A percentile compares a stretch with the other conserved stretches of the same genome.
phyloP scores from a whole-genome alignment of 139 green algal species.

The Penium margaritaceum region DNA sequence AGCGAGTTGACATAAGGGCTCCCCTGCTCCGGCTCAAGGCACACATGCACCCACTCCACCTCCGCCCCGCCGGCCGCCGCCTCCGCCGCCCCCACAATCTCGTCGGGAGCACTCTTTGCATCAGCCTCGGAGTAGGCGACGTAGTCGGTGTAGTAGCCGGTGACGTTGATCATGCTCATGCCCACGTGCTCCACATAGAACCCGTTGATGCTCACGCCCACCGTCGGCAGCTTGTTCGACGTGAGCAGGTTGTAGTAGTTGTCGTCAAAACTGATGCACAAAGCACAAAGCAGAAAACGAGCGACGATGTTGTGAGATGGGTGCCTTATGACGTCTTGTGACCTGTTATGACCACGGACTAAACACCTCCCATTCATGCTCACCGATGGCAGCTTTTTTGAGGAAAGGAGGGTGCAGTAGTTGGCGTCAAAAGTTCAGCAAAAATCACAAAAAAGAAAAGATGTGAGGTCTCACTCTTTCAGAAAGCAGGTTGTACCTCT shows the following conservation, averaged over 20 bases:
- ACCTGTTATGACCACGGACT: no score
- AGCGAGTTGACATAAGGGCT: constrained; percentile 26
- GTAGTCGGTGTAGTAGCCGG: constrained; percentile 25
- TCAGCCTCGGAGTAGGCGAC: constrained; percentile 1
- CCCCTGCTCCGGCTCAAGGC: neutral
- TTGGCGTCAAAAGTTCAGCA: neutral
- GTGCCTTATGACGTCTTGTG: no score
- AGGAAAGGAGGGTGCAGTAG: no score
- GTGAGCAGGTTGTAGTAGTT: constrained; percentile 5
- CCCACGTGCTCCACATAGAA: constrained; percentile 19
- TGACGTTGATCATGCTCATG: neutral
- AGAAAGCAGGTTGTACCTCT: no score
- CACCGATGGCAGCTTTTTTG: no score
- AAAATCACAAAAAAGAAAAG: neutral
- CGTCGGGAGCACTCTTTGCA: neutral
- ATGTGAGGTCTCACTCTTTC: neutral
- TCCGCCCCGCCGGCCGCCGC: neutral
- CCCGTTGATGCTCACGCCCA: constrained; percentile 20
- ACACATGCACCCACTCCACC: neutral
- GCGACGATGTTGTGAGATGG: no score
- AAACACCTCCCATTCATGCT: no score
- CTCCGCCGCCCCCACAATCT: neutral
- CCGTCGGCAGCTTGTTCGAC: neutral
- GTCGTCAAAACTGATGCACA: neutral
- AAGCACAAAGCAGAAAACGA: no score